Percentiles rank a stretch among this genome's conserved stretches.
These are phyloP conservation scores for Aspergillus amoenus DNA, from an alignment of 2,329 filamentous ascomycete species.

Conservation along the genomic window DNA sequence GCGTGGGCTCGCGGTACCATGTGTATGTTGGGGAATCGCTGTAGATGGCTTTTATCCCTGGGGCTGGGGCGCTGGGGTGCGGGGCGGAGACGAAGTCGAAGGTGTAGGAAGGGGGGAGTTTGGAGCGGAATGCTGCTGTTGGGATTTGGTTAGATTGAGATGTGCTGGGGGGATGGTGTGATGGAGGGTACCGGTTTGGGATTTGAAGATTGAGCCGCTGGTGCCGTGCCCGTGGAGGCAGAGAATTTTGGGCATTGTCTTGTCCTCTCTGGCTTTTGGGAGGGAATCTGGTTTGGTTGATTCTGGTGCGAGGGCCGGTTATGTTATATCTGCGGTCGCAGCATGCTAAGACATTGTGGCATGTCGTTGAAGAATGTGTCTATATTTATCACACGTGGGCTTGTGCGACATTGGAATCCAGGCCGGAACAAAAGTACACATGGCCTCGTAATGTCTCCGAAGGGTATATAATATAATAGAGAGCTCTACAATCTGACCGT, in stretches of 20 bases:
- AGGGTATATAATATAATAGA: too few relatives aligned
- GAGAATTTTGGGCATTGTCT: conserved; percentile 2
- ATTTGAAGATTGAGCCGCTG: conserved; percentile 1
- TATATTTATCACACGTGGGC: too few relatives aligned
- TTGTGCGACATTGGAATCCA: too few relatives aligned
- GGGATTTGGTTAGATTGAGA: not conserved
- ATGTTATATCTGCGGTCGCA: too few relatives aligned
- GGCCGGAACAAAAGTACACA: too few relatives aligned
- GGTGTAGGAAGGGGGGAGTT: not conserved
- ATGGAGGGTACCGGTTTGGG: not conserved
- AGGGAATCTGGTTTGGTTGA: too few relatives aligned
- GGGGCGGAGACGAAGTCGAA: conserved; percentile 5
- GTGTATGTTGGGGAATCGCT: not conserved
- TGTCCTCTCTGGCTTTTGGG: too few relatives aligned
- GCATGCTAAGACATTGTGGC: too few relatives aligned
- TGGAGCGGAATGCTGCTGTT: conserved; percentile 3
- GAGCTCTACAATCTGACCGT: too few relatives aligned
- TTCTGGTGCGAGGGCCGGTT: too few relatives aligned
- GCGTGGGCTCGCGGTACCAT: not conserved
- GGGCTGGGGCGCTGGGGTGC: not conserved
- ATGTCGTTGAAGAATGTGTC: too few relatives aligned
- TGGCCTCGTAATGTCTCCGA: too few relatives aligned
- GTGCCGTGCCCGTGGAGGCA: conserved; percentile 7
- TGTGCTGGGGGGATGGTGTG: not conserved
- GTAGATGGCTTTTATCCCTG: conserved; percentile 1